Percentiles rank a stretch among this genome's conserved stretches.
These are phyloP conservation scores for Gloeophyllum trabeum DNA, from an alignment of 768 basidiomycete genomes.

Conservation along the genomic window DNA sequence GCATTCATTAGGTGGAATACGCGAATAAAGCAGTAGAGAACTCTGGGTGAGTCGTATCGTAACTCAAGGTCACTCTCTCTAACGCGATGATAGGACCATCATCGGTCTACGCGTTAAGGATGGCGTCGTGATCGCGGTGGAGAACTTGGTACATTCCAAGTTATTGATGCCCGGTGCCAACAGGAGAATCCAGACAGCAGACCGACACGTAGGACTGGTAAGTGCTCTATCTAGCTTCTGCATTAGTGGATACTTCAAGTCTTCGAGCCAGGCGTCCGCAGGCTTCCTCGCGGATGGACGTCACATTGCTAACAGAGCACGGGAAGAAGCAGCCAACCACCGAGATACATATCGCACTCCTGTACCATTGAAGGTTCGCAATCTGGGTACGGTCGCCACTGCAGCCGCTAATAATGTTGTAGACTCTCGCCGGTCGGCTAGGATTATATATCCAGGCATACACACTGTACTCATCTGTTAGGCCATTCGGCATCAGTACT, in stretches of 20 bases:
- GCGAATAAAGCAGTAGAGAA: constrained; percentile 98
- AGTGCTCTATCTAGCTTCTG: constrained; percentile 8
- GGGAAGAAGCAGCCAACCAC: constrained; percentile 71
- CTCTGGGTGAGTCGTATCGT: constrained; percentile 57
- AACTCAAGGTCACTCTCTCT: neutral
- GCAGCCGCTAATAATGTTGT: constrained; percentile 22
- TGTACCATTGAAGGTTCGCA: constrained; percentile 65
- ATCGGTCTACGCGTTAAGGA: constrained; percentile 93
- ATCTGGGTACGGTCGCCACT: neutral
- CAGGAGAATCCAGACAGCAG: constrained; percentile 86
- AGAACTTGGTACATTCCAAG: constrained; percentile 94
- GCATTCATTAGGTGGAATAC: constrained; percentile 72
- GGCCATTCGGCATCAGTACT: constrained; percentile 93
- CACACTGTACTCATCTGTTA: constrained; percentile 95
- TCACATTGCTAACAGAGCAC: constrained; percentile 72
- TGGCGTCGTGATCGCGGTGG: constrained; percentile 92
- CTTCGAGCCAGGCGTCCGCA: constrained; percentile 64
- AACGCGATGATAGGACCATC: constrained; percentile 59
- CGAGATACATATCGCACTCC: constrained; percentile 66
- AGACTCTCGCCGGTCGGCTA: constrained; percentile 66
- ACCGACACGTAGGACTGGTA: constrained; percentile 90
- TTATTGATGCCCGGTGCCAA: constrained; percentile 89
- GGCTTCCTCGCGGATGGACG: constrained; percentile 91
- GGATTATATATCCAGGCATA: constrained; percentile 90
- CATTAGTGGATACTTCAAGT: neutral